Conservation (phyloP, 164 flowering plant species). For the Akebia trifoliata region DNA sequence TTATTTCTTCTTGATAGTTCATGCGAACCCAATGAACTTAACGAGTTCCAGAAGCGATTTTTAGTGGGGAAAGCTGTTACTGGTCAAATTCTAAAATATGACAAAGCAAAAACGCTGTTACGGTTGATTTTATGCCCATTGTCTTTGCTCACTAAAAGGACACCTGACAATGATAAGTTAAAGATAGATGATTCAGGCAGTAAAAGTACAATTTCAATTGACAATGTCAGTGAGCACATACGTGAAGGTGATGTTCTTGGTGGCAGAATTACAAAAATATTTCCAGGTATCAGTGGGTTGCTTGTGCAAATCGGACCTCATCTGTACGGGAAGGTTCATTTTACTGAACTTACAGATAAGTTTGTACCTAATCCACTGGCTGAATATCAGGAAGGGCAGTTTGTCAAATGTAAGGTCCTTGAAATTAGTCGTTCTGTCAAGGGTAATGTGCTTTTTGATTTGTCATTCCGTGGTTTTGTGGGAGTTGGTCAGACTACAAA, state of each 20-base stretch:
- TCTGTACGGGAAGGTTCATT: conserved; percentile 80
- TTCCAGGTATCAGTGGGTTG: conserved; percentile 87
- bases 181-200: conserved; percentile 5
- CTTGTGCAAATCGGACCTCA: conserved; percentile 80
- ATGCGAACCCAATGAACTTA: conserved; percentile 64
- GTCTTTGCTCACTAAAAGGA: conserved; percentile 8
- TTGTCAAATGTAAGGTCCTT: conserved; percentile 81
- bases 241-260: conserved; percentile 59
- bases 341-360: conserved; percentile 57
- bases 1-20: conserved; percentile 76
- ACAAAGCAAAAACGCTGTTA: conserved; percentile 57
- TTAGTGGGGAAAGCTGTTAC: conserved; percentile 57
- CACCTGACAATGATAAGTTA: conserved; percentile 8
- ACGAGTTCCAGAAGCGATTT: conserved; percentile 57
- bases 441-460: conserved; percentile 63
- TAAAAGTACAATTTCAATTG: conserved; percentile 14
- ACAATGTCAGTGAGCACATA: conserved; percentile 32
- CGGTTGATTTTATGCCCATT: conserved; percentile 48
- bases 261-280: conserved; percentile 71
- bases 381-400: conserved; percentile 74
- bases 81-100: conserved; percentile 47
- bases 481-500: conserved; percentile 19
- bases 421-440: conserved; percentile 46
- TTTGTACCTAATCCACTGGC: conserved; percentile 67
- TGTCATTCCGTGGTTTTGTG: conserved; percentile 59